Conservation (phyloP, 768 basidiomycete species). For the Coprinellus micaceus region DNA sequence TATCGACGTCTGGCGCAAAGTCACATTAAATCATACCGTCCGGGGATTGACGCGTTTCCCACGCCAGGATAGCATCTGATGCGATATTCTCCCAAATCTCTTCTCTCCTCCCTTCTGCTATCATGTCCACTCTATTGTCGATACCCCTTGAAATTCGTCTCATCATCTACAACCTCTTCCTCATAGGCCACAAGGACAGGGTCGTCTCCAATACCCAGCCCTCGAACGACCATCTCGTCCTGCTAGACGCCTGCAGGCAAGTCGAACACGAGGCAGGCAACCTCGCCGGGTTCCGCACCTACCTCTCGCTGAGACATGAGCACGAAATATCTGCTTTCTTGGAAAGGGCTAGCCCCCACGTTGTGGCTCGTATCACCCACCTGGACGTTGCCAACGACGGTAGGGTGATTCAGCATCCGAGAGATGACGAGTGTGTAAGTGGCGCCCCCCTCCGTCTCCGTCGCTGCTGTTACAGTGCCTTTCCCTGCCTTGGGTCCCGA, state of each 20-base stretch:
- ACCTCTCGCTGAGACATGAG: constrained; percentile 37
- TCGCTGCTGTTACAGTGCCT: background rate
- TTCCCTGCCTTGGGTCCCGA: background rate
- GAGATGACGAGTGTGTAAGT: background rate
- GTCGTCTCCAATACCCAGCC: constrained; percentile 26
- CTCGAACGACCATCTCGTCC: constrained; percentile 28
- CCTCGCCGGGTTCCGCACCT: constrained; percentile 18
- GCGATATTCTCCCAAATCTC: background rate
- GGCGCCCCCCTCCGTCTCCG: background rate
- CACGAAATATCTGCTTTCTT: constrained; percentile 30
- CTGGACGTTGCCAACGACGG: constrained; percentile 40
- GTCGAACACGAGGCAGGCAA: constrained; percentile 27
- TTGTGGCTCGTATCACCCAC: constrained; percentile 23
- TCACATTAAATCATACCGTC: background rate
- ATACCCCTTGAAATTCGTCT: constrained; percentile 34
- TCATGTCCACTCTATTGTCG: constrained; percentile 3
- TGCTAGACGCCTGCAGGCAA: constrained; percentile 30
- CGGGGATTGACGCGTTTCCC: background rate
- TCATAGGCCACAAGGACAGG: constrained; percentile 20
- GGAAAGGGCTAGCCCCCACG: constrained; percentile 14
- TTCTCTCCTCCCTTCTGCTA: constrained; percentile 17
- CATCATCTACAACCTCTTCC: constrained; percentile 27
- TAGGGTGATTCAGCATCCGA: constrained; percentile 19
- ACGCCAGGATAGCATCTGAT: background rate
- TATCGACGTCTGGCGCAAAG: background rate